Base-by-base conservation (phyloP, 2,329 filamentous ascomycete species). In the Aspergillus fijiensis region DNA sequence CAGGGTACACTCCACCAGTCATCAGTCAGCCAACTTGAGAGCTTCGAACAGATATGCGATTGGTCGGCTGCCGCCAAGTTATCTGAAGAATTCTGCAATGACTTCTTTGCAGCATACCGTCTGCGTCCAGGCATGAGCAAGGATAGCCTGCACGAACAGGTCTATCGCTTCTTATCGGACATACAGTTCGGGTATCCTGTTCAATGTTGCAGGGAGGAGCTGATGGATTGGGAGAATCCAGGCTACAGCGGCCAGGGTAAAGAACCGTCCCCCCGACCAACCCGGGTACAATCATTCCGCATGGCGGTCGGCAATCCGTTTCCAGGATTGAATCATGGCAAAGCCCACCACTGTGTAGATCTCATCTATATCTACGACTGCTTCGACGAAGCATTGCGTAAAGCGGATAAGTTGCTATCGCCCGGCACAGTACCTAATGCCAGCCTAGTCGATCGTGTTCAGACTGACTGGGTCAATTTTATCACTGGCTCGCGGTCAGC, bases 271-370 rank as follows among this genome's bases (percentile, higher is more conserved):
- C 19, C 6, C 6, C 42, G 45, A 19, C 29, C n/a, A 21, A 55
- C 53, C 9, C 19, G 3, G n/a, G 42, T 55, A 21, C 42, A 55
- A 14, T 55, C 53, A 33, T 55, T 33, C 14, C 53, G 53, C 42
- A 55, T 55, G 53, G 48, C n/a, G 4, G 53, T 49, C 25, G 53
- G 42, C 11, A 55, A 49, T 12, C 53, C 53, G 23, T 55, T 55
- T 3, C 27, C 53, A 4, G 42, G 53, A 4, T 29, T 31, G 3
- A 11, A 21, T 14, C 25, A 55, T 16, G 53, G 53, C 14, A 33
- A 48, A 31, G 53, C 53, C 5, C 53, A 55, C 14, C 53, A 55
- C 25, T 55, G 53, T 11, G 53, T 55, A 12, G 53, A 55, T 49
- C 25, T 55, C 27, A 55, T 49, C 16, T 49, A 55, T 11, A 55